phyloP scores from a whole-genome alignment of 805 yeast species.

The Schwanniomyces yamadae region DNA sequence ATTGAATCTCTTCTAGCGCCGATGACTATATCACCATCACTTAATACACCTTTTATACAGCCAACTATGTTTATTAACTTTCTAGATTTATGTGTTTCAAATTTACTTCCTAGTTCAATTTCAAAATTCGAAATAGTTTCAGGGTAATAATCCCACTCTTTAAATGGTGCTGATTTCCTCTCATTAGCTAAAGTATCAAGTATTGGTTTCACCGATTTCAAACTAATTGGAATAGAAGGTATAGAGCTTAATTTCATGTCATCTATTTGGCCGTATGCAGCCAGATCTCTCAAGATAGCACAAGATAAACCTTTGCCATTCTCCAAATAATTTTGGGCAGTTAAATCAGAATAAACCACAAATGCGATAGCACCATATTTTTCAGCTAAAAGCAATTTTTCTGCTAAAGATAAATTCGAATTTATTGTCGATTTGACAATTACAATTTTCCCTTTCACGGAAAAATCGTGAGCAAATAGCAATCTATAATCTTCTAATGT shows the following conservation, averaged over 20 bases:
- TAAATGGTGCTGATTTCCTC: constrained; percentile 9
- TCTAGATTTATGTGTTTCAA: constrained; percentile 11
- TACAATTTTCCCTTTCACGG: constrained; percentile 25
- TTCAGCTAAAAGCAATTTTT: constrained; percentile 26
- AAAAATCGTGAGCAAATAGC: constrained; percentile 17
- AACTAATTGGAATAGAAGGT: constrained; percentile 29
- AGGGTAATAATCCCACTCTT: constrained; percentile 26
- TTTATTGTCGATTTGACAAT: constrained; percentile 18
- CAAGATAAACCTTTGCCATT: constrained; percentile 9
- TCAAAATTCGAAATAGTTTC: constrained; percentile 13
- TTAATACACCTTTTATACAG: constrained; percentile 33
- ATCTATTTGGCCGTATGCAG: constrained; percentile 8
- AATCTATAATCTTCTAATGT: constrained; percentile 24
- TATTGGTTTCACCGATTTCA: constrained; percentile 24
- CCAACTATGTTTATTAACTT: constrained; percentile 32
- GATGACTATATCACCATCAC: constrained; percentile 39
- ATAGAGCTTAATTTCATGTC: constrained; percentile 8
- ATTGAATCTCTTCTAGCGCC: constrained; percentile 42
- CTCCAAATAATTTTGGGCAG: constrained; percentile 7
- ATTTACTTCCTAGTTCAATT: constrained; percentile 15
- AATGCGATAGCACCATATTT: constrained; percentile 24
- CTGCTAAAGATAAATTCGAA: constrained; percentile 16
- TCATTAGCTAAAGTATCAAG: constrained; percentile 18
- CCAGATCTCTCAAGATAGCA: constrained; percentile 22
- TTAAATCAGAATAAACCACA: constrained; percentile 20